Base-by-base conservation (phyloP, 164 flowering plant species). In the Berberis thunbergii region DNA sequence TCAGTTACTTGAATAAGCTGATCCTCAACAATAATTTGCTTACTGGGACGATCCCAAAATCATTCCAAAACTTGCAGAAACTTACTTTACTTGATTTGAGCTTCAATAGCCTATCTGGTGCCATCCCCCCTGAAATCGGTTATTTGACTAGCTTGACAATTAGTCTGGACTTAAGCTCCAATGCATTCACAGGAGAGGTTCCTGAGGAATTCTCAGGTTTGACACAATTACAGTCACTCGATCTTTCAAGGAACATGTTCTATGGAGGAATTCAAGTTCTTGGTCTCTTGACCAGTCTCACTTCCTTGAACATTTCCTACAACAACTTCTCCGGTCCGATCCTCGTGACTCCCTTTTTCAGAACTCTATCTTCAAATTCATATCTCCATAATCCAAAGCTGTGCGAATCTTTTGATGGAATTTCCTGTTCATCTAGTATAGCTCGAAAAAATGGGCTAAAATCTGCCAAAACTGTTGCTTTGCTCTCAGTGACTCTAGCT, bases 251-350 rank as follows among this genome's bases (percentile, higher is more conserved):
- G 10, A 91, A 95, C 46, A 61, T 72, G 78, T 76, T 95, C 4
- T 45, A 68, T 66, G 99, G 99, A 41, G 79, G 66, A 13, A 86
- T 95, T 11, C 63, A 72, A 39, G 78, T 86, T 69, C 65, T 95
- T 43, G 79, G 91, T 41, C 70, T 73, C 45, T 76, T 95, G 4
- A 83, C 94, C 0, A 91, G 97, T 64, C 94, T 91, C 43, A 74
- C 97, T 63, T 81, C 85, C 42, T 69, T 95, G 42, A 91, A 95
- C 64, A 79, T 95, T 58, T 95, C 99, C 6, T 84, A 42, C 74
- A 95, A 91, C 69, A 85, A 91, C 64, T 91, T 95, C 76, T 86
- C 99, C 0, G 99, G 99, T 46, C 92, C 94, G 10, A 83, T 89
- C 13, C 97, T 97, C 1, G 79, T 86, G 3, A 84, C 97, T 2